Base-by-base conservation (phyloP, 2,329 filamentous ascomycete species). In the Ophiostoma perfectum region DNA sequence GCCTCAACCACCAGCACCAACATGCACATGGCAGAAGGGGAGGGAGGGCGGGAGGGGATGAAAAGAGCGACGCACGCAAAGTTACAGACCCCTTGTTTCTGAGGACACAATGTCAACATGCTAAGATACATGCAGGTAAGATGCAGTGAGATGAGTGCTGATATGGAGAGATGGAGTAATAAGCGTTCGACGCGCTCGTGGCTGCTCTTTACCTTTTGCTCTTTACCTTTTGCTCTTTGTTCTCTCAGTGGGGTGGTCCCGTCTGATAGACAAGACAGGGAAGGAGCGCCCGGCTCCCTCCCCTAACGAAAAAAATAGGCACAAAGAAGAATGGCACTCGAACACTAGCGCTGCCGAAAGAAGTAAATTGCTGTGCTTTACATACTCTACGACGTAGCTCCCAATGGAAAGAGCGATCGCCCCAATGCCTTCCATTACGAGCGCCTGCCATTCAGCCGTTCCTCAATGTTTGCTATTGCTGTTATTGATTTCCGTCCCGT, bases 201-300 rank as follows among this genome's bases (percentile, higher is more conserved):
- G 18, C 11, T 18, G 45, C 49, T 55, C 49, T 55, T 55, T 36
- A n/a, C 49, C 49, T 36, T 55, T 55, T 52, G 47, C 49, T 55
- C 49, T 55, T 55, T 55, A n/a, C n/a, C 49, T 36, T 55, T 55
- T 52, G 47, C 49, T 55, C 49, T 55, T 55, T 55, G 49, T 55
- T 14, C 45, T 52, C 49, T 4, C 49, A 27, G 49, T 55, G 49
- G 49, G 49, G 49, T 55, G 27, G 12, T 27, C 4, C 55, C 55
- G 27, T 60, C 55, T 60, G 55, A 60, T 60, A 60, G 55, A 36
- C 27, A 60, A 27, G 27, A 60, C 52, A 60, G 49, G 5, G 45
- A 36, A 55, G 49, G 18, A 27, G 49, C 18, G 18, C 18, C 18
- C 55, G 55, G 55, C 55, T 38, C 55, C 55, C 55, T 60, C 55